Evolutionary conservation across 2,329 filamentous ascomycete genomes (phyloP).

Genomic region (Parascedosporium putredinis): DNA sequence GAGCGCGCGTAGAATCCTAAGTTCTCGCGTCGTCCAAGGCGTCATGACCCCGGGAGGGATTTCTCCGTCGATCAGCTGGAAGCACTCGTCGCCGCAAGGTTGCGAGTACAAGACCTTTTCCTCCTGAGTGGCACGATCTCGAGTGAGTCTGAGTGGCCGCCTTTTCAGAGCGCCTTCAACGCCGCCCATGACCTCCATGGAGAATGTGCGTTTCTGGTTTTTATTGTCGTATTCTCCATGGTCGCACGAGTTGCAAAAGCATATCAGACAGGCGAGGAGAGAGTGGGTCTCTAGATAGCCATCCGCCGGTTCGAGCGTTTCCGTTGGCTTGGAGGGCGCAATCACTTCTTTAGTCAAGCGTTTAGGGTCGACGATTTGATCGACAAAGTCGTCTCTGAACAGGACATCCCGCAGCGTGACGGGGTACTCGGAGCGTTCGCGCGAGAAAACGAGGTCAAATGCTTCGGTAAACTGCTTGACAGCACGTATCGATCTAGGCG

Average conservation of each 20-base stretch:
- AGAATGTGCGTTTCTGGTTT: slow-evolving; percentile 42
- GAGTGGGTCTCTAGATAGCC: slow-evolving; percentile 40
- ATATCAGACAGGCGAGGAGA: slow-evolving; percentile 47
- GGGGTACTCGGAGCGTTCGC: slow-evolving; percentile 21
- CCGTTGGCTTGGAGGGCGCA: slow-evolving; percentile 18
- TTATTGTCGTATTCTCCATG: slow-evolving; percentile 49
- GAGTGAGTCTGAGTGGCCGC: slow-evolving; percentile 5
- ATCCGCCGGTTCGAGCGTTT: slow-evolving; percentile 19
- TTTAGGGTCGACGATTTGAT: slow-evolving; percentile 43
- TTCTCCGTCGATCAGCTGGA: not conserved
- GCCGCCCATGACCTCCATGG: slow-evolving; percentile 26
- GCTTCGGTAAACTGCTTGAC: slow-evolving; percentile 44
- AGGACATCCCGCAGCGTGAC: slow-evolving; percentile 42
- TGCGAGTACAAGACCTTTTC: slow-evolving; percentile 7
- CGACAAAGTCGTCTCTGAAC: slow-evolving; percentile 41
- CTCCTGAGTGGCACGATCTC: slow-evolving; percentile 5
- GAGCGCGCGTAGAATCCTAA: slow-evolving; percentile 35
- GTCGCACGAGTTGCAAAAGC: slow-evolving; percentile 50
- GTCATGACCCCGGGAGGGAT: not conserved
- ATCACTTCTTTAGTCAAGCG: slow-evolving; percentile 36
- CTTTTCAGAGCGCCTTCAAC: slow-evolving; percentile 7
- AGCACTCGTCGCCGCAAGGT: slow-evolving; percentile 9
- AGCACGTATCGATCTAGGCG: slow-evolving; percentile 30
- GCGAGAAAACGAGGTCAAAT: slow-evolving; percentile 44
- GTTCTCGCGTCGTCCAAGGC: slow-evolving; percentile 40